phyloP scores from a whole-genome alignment of 257 asterid species.

The Mentha longifolia region DNA sequence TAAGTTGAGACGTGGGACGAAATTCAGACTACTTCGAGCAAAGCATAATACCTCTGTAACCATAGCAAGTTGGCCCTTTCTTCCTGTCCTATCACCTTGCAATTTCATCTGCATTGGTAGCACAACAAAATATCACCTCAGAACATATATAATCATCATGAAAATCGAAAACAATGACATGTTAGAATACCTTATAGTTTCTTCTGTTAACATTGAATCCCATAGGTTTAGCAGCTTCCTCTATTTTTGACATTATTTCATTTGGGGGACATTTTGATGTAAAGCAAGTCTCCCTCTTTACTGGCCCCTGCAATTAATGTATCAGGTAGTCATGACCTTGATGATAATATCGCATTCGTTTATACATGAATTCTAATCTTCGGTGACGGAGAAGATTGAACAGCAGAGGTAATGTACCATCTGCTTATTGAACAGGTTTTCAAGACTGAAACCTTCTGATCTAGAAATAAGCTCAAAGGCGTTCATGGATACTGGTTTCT shows the following conservation, averaged over 20 bases:
- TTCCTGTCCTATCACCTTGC: conserved; percentile 77
- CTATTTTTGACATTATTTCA: conserved; percentile 75
- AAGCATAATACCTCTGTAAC: conserved; percentile 66
- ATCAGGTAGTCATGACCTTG: too few species aligned
- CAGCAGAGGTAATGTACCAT: conserved; percentile 38
- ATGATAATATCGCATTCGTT: too few species aligned
- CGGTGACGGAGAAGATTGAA: background rate
- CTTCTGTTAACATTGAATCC: conserved; percentile 78
- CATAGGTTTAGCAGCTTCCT: conserved; percentile 82
- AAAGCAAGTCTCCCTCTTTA: conserved; percentile 77
- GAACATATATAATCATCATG: background rate
- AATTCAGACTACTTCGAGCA: too few species aligned
- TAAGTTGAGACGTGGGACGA: too few species aligned
- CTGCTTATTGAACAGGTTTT: conserved; percentile 69
- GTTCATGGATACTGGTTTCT: conserved; percentile 83
- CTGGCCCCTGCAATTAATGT: conserved; percentile 48
- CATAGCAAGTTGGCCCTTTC: conserved; percentile 83
- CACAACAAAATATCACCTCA: too few species aligned
- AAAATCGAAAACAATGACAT: too few species aligned
- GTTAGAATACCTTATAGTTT: conserved; percentile 61
- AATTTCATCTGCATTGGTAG: conserved; percentile 61
- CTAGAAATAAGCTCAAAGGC: conserved; percentile 84
- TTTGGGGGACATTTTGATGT: conserved; percentile 69
- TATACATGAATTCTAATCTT: background rate
- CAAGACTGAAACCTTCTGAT: conserved; percentile 79